These are phyloP conservation scores for Sphaerosporella brunnea DNA, from an alignment of 495 filamentous ascomycete species.

Conservation along the genomic window DNA sequence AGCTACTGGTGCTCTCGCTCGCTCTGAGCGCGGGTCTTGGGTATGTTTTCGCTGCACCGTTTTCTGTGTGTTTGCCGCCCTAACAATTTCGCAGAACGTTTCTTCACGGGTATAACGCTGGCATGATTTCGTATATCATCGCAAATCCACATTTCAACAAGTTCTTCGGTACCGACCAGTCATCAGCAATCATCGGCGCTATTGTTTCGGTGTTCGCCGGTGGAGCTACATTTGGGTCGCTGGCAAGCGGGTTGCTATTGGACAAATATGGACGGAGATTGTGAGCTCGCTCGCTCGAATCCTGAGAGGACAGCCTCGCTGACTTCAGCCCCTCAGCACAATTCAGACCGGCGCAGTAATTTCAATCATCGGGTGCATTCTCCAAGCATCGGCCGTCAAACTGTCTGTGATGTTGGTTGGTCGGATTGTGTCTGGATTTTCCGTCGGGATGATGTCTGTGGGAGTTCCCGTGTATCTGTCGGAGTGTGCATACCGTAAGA, in stretches of 20 bases:
- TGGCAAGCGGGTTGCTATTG: not conserved
- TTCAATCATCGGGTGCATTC: conserved; percentile 34
- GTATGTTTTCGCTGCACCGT: not conserved
- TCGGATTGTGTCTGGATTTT: conserved; percentile 41
- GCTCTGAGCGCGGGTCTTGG: not conserved
- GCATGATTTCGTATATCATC: conserved; percentile 3
- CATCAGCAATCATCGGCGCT: not conserved
- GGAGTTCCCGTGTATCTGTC: conserved; percentile 40
- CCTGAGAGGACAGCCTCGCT: conserved; percentile 4
- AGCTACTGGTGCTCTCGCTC: conserved; percentile 2
- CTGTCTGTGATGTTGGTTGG: conserved; percentile 41
- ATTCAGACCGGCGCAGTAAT: conserved; percentile 38
- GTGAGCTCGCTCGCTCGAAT: not conserved
- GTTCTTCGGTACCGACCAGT: not conserved
- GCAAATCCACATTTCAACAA: conserved; percentile 4
- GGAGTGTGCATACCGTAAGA: conserved; percentile 28
- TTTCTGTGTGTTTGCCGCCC: not conserved
- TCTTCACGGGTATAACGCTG: conserved; percentile 7
- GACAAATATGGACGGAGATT: not conserved
- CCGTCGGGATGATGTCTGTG: conserved; percentile 39
- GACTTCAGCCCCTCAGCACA: conserved; percentile 35
- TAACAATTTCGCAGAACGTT: not conserved
- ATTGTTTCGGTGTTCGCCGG: conserved; percentile 6
- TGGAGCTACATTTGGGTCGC: conserved; percentile 14
- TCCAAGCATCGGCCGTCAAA: conserved; percentile 35